Conservation (phyloP, 805 yeast species). For the Saturnispora bothae region DNA sequence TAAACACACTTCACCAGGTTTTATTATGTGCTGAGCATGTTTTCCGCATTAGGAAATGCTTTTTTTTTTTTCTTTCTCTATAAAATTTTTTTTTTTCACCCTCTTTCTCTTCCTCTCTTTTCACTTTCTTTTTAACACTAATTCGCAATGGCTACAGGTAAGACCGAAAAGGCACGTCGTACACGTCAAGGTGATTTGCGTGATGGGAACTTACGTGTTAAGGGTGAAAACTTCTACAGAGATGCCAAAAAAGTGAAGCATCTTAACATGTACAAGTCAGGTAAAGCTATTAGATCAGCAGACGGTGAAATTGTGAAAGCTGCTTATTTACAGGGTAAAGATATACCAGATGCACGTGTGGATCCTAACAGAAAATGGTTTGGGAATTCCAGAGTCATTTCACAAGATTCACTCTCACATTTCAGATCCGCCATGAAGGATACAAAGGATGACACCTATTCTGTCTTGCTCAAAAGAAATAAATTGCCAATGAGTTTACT, state of each 20-base stretch:
- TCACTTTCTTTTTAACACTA: neutral
- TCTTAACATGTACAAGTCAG: constrained; percentile 86
- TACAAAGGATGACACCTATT: constrained; percentile 69
- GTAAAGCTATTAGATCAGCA: constrained; percentile 78
- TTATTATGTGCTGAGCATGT: neutral
- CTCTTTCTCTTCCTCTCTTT: neutral
- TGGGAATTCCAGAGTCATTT: constrained; percentile 93
- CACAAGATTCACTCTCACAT: constrained; percentile 91
- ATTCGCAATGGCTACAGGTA: constrained; percentile 72
- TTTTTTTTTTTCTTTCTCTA: neutral
- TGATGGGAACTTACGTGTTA: constrained; percentile 86
- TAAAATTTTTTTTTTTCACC: constrained; percentile 1
- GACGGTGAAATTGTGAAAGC: constrained; percentile 81
- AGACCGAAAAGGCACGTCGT: constrained; percentile 85
- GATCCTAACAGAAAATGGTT: constrained; percentile 98
- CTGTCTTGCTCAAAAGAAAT: constrained; percentile 78
- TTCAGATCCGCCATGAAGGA: constrained; percentile 91
- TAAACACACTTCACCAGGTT: too few relatives aligned
- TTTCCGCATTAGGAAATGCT: neutral
- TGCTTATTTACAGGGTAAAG: constrained; percentile 79
- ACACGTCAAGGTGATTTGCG: constrained; percentile 69
- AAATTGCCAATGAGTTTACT: constrained; percentile 91
- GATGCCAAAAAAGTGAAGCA: constrained; percentile 89
- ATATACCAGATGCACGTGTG: constrained; percentile 83
- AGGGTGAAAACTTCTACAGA: constrained; percentile 93